Evolutionary conservation across 345 rosid genomes (phyloP).

Genomic region (Sapria himalayana): DNA sequence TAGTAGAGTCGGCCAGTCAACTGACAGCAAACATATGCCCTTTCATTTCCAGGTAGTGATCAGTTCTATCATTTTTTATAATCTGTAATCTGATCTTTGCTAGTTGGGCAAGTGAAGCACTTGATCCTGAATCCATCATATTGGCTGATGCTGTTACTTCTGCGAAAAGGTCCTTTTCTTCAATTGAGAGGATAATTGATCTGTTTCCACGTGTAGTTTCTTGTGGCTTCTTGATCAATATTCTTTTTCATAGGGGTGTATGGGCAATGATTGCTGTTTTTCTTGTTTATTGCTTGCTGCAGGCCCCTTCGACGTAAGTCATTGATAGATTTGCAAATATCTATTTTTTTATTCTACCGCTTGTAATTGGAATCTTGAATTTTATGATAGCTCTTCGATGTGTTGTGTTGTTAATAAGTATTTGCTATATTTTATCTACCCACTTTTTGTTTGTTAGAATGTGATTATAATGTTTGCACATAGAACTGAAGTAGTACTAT

Average conservation of each 20-base stretch:
- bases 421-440: too few species aligned
- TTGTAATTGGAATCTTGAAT: background rate
- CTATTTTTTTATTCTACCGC: background rate
- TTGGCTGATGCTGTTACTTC: slow-evolving; percentile 66
- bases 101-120: slow-evolving; percentile 98
- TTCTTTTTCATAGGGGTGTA: slow-evolving; percentile 47
- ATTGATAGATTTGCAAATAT: slow-evolving; percentile 1
- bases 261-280: slow-evolving; percentile 99
- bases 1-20: too few species aligned
- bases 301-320: slow-evolving; percentile 95
- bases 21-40: too few species aligned
- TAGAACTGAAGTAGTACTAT: too few species aligned
- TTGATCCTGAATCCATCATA: slow-evolving; percentile 45
- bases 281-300: slow-evolving; percentile 88
- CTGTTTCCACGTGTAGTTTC: background rate
- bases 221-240: slow-evolving; percentile 2
- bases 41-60: too few species aligned
- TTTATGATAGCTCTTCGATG: background rate
- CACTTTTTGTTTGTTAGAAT: too few species aligned
- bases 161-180: slow-evolving; percentile 55
- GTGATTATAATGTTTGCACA: too few species aligned
- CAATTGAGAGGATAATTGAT: background rate
- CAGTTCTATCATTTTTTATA: background rate
- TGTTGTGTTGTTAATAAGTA: too few species aligned
- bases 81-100: slow-evolving; percentile 6